These are phyloP conservation scores for Quercus lobata DNA, from an alignment of 331 rosid genomes.

Conservation along the genomic window DNA sequence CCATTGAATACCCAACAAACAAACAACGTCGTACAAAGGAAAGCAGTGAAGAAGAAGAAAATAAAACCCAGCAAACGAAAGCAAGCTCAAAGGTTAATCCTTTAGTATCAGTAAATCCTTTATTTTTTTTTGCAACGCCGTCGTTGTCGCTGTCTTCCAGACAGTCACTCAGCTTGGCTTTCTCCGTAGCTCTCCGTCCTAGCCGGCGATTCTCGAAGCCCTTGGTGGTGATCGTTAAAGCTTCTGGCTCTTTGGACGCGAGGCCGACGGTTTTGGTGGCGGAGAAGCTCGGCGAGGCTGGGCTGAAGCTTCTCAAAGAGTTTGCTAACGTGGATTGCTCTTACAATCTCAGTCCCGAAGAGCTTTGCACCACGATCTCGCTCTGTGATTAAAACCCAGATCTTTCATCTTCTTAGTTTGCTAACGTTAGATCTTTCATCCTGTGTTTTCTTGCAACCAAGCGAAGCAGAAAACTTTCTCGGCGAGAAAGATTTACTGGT, in stretches of 20 bases:
- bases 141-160: constrained; percentile 67
- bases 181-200: constrained; percentile 40
- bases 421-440: too few relatives aligned
- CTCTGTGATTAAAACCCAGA: constrained; percentile 43
- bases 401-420: too few relatives aligned
- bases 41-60: too few relatives aligned
- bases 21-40: too few relatives aligned
- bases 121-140: background rate
- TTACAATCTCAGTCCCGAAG: constrained; percentile 68
- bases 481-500: too few relatives aligned
- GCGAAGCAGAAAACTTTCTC: too few relatives aligned
- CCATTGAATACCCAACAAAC: too few relatives aligned
- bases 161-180: constrained; percentile 41
- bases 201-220: constrained; percentile 14
- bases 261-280: constrained; percentile 84
- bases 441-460: too few relatives aligned
- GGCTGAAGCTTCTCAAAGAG: constrained; percentile 53
- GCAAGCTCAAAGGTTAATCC: too few relatives aligned
- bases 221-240: constrained; percentile 46
- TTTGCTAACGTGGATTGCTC: constrained; percentile 80
- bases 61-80: too few relatives aligned
- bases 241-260: constrained; percentile 37
- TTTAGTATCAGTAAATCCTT: too few relatives aligned
- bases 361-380: constrained; percentile 87
- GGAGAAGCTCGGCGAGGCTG: constrained; percentile 84